Evolutionary conservation across 331 rosid genomes (phyloP).

Genomic region (Saraca asoca): DNA sequence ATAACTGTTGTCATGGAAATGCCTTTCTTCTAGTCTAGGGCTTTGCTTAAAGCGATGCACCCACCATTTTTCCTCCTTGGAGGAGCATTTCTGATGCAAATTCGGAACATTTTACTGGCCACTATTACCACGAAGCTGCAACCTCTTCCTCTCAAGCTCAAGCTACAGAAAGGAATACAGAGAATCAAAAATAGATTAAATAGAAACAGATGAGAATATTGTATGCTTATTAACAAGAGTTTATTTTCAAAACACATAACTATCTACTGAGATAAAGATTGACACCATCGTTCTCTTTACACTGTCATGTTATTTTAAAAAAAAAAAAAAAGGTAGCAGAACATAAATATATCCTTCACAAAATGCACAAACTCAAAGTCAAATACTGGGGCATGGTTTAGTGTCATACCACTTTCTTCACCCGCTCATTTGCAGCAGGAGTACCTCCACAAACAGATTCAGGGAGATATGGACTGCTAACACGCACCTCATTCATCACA

Average conservation of each 20-base stretch:
- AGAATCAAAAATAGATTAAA: slow-evolving; percentile 29
- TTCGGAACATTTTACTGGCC: slow-evolving; percentile 51
- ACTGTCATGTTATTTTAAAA: background rate
- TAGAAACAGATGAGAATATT: slow-evolving; percentile 6
- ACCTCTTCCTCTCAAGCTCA: slow-evolving; percentile 82
- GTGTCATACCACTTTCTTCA: slow-evolving; percentile 88
- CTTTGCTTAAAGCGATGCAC: slow-evolving; percentile 37
- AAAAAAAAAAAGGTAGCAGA: background rate
- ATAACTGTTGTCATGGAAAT: slow-evolving; percentile 37
- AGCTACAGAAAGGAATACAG: slow-evolving; percentile 49
- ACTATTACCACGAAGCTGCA: slow-evolving; percentile 63
- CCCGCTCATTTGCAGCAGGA: slow-evolving; percentile 95
- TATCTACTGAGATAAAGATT: background rate
- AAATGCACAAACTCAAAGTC: background rate
- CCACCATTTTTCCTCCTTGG: slow-evolving; percentile 38
- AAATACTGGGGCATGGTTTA: slow-evolving; percentile 9
- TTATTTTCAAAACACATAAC: background rate
- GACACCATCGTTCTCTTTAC: background rate
- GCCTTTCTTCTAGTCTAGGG: slow-evolving; percentile 42
- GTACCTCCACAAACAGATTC: slow-evolving; percentile 96
- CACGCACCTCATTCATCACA: slow-evolving; percentile 96
- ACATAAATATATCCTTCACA: background rate
- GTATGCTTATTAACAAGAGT: background rate
- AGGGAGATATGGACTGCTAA: slow-evolving; percentile 82
- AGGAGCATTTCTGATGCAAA: slow-evolving; percentile 36